Conservation (phyloP, 345 rosid species). For the Eucalyptus sp. region DNA sequence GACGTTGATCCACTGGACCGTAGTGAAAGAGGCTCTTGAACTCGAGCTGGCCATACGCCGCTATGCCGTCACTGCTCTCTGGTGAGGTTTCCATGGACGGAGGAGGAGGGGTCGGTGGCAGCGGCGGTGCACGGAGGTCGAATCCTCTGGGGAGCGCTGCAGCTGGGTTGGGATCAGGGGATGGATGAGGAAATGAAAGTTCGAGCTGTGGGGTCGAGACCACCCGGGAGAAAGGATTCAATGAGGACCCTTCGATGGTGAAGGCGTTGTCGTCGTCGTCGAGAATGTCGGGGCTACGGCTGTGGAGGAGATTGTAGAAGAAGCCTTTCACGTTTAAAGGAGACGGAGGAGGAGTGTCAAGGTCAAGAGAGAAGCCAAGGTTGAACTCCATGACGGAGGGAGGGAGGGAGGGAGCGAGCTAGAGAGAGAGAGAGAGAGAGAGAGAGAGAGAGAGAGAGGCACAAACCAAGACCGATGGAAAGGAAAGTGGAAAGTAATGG, state of each 20-base stretch:
- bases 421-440: no score
- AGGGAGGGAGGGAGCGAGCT: neutral
- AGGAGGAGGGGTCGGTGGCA: neutral
- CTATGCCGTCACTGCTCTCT: neutral
- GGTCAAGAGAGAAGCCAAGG: neutral
- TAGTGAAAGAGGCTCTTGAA: neutral
- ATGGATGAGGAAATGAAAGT: neutral
- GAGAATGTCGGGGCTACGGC: neutral
- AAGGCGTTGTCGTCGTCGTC: rapidly evolving
- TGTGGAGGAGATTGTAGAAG: neutral
- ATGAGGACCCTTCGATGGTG: neutral
- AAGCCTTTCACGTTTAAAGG: neutral
- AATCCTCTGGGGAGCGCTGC: neutral
- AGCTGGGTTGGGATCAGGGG: neutral
- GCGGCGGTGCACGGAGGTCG: neutral
- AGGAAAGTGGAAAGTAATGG: no score
- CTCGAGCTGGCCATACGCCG: neutral
- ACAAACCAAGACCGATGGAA: no score
- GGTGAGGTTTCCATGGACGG: neutral
- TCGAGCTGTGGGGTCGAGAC: neutral
- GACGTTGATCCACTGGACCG: neutral
- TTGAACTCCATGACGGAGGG: conserved; percentile 32
- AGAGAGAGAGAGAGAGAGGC: no score
- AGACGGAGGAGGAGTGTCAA: neutral
- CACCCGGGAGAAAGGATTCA: neutral